Percentiles rank a stretch among this genome's conserved stretches.
Conservation (phyloP, 352 stramenopile genomes). For the Phytophthora vignae region DNA sequence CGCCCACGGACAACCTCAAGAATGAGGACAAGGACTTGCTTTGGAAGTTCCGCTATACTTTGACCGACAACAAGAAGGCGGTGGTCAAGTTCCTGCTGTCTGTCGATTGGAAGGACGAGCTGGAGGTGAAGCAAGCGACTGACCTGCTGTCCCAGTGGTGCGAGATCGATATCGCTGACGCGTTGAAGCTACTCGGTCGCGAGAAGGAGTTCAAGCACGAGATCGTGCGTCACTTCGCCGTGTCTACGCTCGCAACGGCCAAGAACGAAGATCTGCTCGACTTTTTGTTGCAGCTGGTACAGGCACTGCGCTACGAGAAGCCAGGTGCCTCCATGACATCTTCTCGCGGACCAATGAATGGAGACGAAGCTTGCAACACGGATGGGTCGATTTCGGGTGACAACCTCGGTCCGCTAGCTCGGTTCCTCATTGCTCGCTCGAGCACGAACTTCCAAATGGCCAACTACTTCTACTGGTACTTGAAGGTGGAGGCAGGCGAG, state of each 20-base stretch:
- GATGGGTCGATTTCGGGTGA: slow-evolving; percentile 59
- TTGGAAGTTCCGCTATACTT: slow-evolving; percentile 97
- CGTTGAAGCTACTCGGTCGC: slow-evolving; percentile 96
- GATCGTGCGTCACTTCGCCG: slow-evolving; percentile 96
- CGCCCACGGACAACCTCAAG: slow-evolving; percentile 94
- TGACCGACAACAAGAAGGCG: slow-evolving; percentile 95
- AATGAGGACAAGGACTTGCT: slow-evolving; percentile 94
- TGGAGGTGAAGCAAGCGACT: slow-evolving; percentile 95
- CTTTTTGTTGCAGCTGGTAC: slow-evolving; percentile 98
- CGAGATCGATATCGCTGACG: slow-evolving; percentile 98
- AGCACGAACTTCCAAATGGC: slow-evolving; percentile 95
- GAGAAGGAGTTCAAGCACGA: slow-evolving; percentile 92
- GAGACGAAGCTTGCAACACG: slow-evolving; percentile 51
- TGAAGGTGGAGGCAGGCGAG: slow-evolving; percentile 83
- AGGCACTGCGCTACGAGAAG: slow-evolving; percentile 95
- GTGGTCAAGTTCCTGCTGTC: slow-evolving; percentile 98
- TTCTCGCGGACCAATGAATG: slow-evolving; percentile 48
- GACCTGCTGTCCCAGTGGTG: slow-evolving; percentile 86
- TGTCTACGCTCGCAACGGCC: slow-evolving; percentile 94
- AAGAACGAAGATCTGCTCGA: slow-evolving; percentile 98
- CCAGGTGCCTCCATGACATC: slow-evolving; percentile 37
- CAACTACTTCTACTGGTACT: slow-evolving; percentile 98
- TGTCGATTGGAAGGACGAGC: slow-evolving; percentile 98
- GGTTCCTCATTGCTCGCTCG: slow-evolving; percentile 96
- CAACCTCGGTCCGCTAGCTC: slow-evolving; percentile 81